Conservation (phyloP, 2,329 filamentous ascomycete genomes). For the Ciborinia camelliae region DNA sequence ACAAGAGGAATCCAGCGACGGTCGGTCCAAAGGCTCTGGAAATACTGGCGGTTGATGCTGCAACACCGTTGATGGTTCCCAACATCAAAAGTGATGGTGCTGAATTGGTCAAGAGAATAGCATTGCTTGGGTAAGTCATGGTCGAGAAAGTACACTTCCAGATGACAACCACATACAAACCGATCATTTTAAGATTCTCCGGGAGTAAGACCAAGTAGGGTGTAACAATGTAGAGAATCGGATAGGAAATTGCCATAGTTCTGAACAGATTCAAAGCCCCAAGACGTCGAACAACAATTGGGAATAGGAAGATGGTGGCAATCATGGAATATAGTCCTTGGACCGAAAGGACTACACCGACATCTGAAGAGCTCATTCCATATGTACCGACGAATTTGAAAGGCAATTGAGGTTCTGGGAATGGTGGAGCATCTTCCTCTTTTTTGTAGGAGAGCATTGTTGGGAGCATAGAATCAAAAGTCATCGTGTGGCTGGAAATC, state of each 20-base stretch:
- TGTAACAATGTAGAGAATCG: slow-evolving; percentile 79
- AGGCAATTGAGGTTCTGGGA: slow-evolving; percentile 59
- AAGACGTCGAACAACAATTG: slow-evolving; percentile 68
- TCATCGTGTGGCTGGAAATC: slow-evolving; percentile 79
- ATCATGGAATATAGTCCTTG: slow-evolving; percentile 89
- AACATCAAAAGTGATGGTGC: slow-evolving; percentile 80
- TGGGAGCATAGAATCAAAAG: slow-evolving; percentile 89
- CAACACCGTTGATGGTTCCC: slow-evolving; percentile 88
- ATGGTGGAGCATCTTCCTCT: slow-evolving; percentile 35
- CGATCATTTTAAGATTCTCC: slow-evolving; percentile 63
- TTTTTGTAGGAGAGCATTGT: slow-evolving; percentile 62
- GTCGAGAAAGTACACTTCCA: slow-evolving; percentile 94
- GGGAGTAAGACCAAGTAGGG: slow-evolving; percentile 89
- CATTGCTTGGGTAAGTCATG: slow-evolving; percentile 85
- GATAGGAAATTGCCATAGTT: slow-evolving; percentile 77
- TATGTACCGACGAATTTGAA: slow-evolving; percentile 91
- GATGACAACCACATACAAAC: slow-evolving; percentile 73
- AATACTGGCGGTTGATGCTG: slow-evolving; percentile 85
- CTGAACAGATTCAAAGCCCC: slow-evolving; percentile 81
- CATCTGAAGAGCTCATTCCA: slow-evolving; percentile 74
- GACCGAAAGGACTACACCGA: slow-evolving; percentile 82
- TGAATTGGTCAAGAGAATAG: slow-evolving; percentile 84
- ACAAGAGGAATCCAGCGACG: slow-evolving; percentile 80
- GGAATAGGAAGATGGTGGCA: slow-evolving; percentile 72
- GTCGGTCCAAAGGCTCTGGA: slow-evolving; percentile 87